phyloP scores from a whole-genome alignment of 176 grass and related monocot genomes.

The Leersia perrieri region DNA sequence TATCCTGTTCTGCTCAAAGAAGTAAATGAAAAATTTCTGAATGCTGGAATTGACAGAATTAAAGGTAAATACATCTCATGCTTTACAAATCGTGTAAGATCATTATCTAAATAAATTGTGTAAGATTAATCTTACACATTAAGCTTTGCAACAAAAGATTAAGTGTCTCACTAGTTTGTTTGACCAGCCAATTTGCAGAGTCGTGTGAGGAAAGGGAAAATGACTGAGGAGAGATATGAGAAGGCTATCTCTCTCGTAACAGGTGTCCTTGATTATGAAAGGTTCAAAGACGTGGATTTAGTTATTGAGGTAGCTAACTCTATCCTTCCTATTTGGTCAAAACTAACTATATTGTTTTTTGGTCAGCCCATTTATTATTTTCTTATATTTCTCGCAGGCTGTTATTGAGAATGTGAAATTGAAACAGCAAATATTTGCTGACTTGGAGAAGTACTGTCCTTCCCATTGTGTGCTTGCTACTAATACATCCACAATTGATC shows the following conservation, averaged over 20 bases:
- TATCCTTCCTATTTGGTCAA: background rate
- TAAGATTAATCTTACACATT: background rate
- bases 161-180: conserved; percentile 27
- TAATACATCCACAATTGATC: conserved; percentile 97
- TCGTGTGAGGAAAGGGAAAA: conserved; percentile 82
- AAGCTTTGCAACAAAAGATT: background rate
- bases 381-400: conserved; percentile 44
- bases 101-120: too few relatives aligned
- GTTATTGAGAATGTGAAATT: conserved; percentile 84
- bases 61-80: conserved; percentile 48
- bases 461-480: conserved; percentile 81
- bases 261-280: conserved; percentile 76
- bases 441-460: conserved; percentile 79
- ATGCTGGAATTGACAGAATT: conserved; percentile 73
- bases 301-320: conserved; percentile 80
- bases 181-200: conserved; percentile 75
- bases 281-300: conserved; percentile 77
- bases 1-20: conserved; percentile 91
- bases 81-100: background rate
- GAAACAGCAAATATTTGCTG: conserved; percentile 90
- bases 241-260: conserved; percentile 71
- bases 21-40: conserved; percentile 78
- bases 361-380: background rate
- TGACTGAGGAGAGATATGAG: conserved; percentile 73
- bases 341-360: background rate